Evolutionary conservation across 495 filamentous ascomycete genomes (phyloP), one percentile per base, ranked within the genome.

Genomic region (Neurospora sp.): DNA sequence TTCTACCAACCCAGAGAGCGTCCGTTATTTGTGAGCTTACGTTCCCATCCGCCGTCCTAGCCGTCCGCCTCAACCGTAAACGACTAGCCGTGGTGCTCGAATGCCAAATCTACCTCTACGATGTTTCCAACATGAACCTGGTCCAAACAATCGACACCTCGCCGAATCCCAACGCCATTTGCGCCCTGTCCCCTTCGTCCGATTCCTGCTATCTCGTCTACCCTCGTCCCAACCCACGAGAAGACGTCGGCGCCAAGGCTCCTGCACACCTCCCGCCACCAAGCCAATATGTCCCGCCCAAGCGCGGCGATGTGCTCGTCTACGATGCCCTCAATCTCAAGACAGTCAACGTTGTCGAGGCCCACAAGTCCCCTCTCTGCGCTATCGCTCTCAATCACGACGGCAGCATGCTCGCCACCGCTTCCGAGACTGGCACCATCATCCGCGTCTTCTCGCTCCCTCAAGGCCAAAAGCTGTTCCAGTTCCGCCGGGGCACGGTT

Each of bases 1-100:
- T 44, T 48, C 39, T 62, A 39, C 41, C 14, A 27, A 75, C 40
- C 78, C 79, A 96, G 93, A 89, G 95, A 71, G 91, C 92, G 78
- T 97, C 96, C 44, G 94, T 95, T 75, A 98, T 99, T 82, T 98
- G 96, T 89, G 96, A 99, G 81, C 91, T 99, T 77, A 99, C 94
- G 20, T 99, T 98, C 79, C 96, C 95, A 2, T 95, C 94, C 31
- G 93, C 93, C 10, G 93, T 99, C 16, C 88, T 99, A 16, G 93
- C 96, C 18, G 93, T 98, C 39, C 90, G 94, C 77, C 84, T 99
- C 77, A 98, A 98, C 80, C 90, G 96, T 46, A 98, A 98, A 81
- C 89, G 96, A 23, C 89, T 99, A 14, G 93, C 94, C 39, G 94
- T 98, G 11, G 90, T 98, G 3, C 85, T 98, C 46, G 96, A 98